phyloP scores from a whole-genome alignment of 108 stramenopile species.

The Mediolabrus comicus region DNA sequence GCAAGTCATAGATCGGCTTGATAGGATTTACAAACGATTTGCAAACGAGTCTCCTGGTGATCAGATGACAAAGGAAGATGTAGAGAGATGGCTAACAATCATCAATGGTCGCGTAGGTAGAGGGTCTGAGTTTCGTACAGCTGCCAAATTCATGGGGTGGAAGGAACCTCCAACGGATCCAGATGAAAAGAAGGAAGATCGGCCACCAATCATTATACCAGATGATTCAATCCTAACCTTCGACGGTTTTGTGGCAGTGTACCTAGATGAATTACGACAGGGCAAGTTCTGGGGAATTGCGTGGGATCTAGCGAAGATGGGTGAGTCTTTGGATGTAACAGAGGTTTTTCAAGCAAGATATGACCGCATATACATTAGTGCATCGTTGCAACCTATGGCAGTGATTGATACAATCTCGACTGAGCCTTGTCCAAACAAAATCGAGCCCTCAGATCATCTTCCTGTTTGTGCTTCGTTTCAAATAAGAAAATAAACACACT shows the following conservation, averaged over 20 bases:
- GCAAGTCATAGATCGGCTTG: conserved; percentile 57
- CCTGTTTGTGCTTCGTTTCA: conserved; percentile 80
- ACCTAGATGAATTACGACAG: conserved; percentile 71
- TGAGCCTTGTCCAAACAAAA: conserved; percentile 70
- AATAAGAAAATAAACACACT: neutral
- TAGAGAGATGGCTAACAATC: conserved; percentile 77
- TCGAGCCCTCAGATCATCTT: conserved; percentile 91
- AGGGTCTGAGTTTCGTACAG: conserved; percentile 77
- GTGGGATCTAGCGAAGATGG: conserved; percentile 80
- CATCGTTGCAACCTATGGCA: conserved; percentile 51
- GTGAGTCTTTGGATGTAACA: conserved; percentile 71
- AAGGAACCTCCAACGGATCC: conserved; percentile 44
- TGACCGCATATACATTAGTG: conserved; percentile 85
- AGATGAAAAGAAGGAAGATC: conserved; percentile 33
- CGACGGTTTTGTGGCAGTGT: conserved; percentile 74
- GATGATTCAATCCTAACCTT: conserved; percentile 58
- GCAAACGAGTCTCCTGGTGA: conserved; percentile 32
- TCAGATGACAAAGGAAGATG: conserved; percentile 66
- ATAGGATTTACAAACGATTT: conserved; percentile 52
- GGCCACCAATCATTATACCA: conserved; percentile 56
- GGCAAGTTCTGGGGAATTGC: conserved; percentile 96
- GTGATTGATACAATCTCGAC: conserved; percentile 60
- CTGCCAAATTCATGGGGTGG: conserved; percentile 75
- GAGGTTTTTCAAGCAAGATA: conserved; percentile 81
- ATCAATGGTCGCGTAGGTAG: conserved; percentile 77